Conservation (phyloP, 805 yeast genomes). For the Maudiozyma pseudohumilis region DNA sequence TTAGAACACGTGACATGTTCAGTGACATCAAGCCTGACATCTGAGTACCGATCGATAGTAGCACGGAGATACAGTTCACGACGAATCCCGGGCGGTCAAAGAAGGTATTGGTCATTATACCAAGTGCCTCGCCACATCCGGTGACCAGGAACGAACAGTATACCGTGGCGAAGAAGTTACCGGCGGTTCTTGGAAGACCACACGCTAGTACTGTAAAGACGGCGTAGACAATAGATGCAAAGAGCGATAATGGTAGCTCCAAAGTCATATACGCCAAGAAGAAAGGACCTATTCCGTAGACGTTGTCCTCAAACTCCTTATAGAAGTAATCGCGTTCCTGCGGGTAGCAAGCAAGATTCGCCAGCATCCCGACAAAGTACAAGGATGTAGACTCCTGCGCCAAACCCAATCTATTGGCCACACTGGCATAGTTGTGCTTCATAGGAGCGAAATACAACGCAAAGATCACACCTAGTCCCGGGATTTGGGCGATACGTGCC, state of each 20-base stretch:
- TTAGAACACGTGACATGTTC: conserved; percentile 58
- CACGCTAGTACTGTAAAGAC: conserved; percentile 56
- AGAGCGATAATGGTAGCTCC: conserved; percentile 22
- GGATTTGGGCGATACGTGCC: conserved; percentile 55
- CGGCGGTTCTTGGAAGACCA: conserved; percentile 62
- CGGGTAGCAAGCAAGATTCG: conserved; percentile 69
- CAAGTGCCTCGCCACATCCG: conserved; percentile 77
- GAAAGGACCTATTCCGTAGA: conserved; percentile 58
- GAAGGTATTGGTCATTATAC: conserved; percentile 66
- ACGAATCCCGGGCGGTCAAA: conserved; percentile 74
- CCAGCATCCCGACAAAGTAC: conserved; percentile 72
- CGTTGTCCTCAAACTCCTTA: conserved; percentile 65
- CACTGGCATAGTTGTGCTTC: conserved; percentile 37
- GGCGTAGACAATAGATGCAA: conserved; percentile 47
- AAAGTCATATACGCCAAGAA: conserved; percentile 31
- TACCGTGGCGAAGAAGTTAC: conserved; percentile 55
- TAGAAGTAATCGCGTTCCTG: conserved; percentile 64
- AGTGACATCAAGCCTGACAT: conserved; percentile 83
- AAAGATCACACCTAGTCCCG: conserved; percentile 53
- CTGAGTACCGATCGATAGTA: conserved; percentile 61
- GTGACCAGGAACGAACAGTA: conserved; percentile 45
- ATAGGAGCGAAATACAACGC: conserved; percentile 61
- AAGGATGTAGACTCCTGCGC: conserved; percentile 64
- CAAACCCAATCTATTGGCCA: conserved; percentile 61
- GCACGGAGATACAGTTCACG: conserved; percentile 56